Evolutionary conservation across 805 yeast species (phyloP).

Genomic region (Candida khao-thaluensis): DNA sequence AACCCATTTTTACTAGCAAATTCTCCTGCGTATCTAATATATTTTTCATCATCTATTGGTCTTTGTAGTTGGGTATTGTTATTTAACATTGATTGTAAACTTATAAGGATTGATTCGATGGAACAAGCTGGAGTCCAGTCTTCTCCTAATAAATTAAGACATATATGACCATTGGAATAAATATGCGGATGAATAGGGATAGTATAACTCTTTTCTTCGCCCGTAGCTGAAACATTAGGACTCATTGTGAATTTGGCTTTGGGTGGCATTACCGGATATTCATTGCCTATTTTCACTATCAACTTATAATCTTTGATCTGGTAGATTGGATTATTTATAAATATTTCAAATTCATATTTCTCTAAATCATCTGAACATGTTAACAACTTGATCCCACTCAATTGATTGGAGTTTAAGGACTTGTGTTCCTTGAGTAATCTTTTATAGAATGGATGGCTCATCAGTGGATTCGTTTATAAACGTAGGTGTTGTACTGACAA

Average conservation of each 20-base stretch:
- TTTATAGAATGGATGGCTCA: constrained; percentile 28
- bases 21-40: constrained; percentile 52
- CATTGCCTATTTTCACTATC: constrained; percentile 39
- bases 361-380: constrained; percentile 19
- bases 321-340: constrained; percentile 16
- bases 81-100: constrained; percentile 64
- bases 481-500: no score
- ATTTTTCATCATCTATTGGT: constrained; percentile 57
- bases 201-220: constrained; percentile 11
- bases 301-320: constrained; percentile 32
- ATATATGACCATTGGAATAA: constrained; percentile 77
- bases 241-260: constrained; percentile 49
- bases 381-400: constrained; percentile 27
- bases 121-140: constrained; percentile 69
- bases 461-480: no score
- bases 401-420: constrained; percentile 11
- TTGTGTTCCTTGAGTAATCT: constrained; percentile 30
- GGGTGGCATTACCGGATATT: constrained; percentile 62
- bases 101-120: constrained; percentile 47
- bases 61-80: constrained; percentile 47
- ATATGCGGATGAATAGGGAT: constrained; percentile 76
- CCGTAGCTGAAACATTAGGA: not conserved
- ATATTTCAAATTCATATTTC: constrained; percentile 23
- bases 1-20: constrained; percentile 54
- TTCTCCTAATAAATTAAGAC: constrained; percentile 61